Conservation (phyloP, 2,329 filamentous ascomycete species). For the Fusarium palustre region DNA sequence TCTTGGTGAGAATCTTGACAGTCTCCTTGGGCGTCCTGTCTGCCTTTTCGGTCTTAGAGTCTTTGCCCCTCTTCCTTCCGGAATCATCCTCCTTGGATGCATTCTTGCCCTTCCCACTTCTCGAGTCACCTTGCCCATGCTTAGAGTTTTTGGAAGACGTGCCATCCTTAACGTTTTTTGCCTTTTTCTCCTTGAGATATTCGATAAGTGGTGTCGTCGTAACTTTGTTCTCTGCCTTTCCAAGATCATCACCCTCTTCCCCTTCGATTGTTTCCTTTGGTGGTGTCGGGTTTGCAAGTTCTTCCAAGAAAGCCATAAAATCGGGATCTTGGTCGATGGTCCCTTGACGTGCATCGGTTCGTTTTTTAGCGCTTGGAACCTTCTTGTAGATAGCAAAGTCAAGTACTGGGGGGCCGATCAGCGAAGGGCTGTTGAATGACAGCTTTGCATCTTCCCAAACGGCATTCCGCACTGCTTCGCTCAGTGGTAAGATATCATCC, state of each 20-base stretch:
- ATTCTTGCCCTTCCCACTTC: conserved; percentile 62
- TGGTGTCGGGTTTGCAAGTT: conserved; percentile 76
- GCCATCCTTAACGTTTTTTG: conserved; percentile 73
- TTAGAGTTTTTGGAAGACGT: conserved; percentile 60
- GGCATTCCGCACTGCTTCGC: conserved; percentile 74
- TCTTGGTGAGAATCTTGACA: conserved; percentile 73
- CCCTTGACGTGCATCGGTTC: conserved; percentile 86
- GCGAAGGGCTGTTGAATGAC: conserved; percentile 75
- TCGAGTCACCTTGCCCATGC: conserved; percentile 67
- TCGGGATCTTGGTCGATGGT: conserved; percentile 97
- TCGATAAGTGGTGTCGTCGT: conserved; percentile 91
- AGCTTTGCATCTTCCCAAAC: conserved; percentile 86
- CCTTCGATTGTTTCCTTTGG: conserved; percentile 59
- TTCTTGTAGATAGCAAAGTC: conserved; percentile 89
- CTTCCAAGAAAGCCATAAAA: conserved; percentile 92
- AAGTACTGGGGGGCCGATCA: conserved; percentile 82
- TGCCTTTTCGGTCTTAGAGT: conserved; percentile 67
- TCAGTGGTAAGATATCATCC: conserved; percentile 74
- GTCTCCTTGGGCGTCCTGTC: conserved; percentile 68
- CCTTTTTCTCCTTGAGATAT: conserved; percentile 91
- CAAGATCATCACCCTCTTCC: conserved; percentile 56
- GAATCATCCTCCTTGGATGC: conserved; percentile 60
- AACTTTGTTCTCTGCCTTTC: conserved; percentile 68
- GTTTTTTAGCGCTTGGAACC: conserved; percentile 77
- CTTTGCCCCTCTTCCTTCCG: conserved; percentile 72